Conservation (phyloP, 805 yeast species). For the Nakazawaea ernobii region DNA sequence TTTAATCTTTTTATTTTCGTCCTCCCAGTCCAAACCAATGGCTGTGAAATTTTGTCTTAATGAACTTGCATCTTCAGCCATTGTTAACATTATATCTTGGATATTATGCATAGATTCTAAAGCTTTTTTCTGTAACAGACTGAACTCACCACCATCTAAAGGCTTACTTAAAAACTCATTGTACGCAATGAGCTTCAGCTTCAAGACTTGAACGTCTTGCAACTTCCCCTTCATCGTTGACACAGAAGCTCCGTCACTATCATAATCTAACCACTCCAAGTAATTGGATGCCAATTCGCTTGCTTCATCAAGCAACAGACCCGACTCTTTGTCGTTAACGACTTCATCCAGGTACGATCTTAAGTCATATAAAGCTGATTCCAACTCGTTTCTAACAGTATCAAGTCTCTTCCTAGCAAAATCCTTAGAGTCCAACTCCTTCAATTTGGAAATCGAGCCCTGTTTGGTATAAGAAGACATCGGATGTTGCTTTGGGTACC, state of each 20-base stretch:
- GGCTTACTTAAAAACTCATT: slow-evolving; percentile 40
- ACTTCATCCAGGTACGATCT: slow-evolving; percentile 55
- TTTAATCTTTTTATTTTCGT: slow-evolving; percentile 42
- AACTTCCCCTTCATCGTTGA: slow-evolving; percentile 32
- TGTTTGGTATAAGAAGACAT: slow-evolving; percentile 41
- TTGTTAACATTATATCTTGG: slow-evolving; percentile 37
- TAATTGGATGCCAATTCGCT: slow-evolving; percentile 36
- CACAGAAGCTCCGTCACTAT: slow-evolving; percentile 44
- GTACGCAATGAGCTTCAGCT: slow-evolving; percentile 29
- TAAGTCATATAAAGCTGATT: slow-evolving; percentile 64
- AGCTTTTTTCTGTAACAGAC: slow-evolving; percentile 36
- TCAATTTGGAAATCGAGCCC: slow-evolving; percentile 41
- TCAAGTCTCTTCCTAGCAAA: slow-evolving; percentile 47
- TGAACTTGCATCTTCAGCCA: slow-evolving; percentile 38
- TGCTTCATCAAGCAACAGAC: slow-evolving; percentile 30
- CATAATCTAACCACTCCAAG: slow-evolving; percentile 77
- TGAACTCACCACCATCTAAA: slow-evolving; percentile 40
- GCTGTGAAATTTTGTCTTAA: slow-evolving; percentile 37
- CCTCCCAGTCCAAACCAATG: slow-evolving; percentile 44
- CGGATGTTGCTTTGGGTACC: slow-evolving; percentile 40
- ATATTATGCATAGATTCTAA: slow-evolving; percentile 32
- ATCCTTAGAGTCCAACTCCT: slow-evolving; percentile 49
- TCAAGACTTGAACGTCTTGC: slow-evolving; percentile 23
- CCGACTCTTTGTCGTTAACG: slow-evolving; percentile 46
- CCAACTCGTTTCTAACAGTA: slow-evolving; percentile 61